Base-by-base conservation (phyloP, 352 stramenopile species). In the Aphanomyces invadans region DNA sequence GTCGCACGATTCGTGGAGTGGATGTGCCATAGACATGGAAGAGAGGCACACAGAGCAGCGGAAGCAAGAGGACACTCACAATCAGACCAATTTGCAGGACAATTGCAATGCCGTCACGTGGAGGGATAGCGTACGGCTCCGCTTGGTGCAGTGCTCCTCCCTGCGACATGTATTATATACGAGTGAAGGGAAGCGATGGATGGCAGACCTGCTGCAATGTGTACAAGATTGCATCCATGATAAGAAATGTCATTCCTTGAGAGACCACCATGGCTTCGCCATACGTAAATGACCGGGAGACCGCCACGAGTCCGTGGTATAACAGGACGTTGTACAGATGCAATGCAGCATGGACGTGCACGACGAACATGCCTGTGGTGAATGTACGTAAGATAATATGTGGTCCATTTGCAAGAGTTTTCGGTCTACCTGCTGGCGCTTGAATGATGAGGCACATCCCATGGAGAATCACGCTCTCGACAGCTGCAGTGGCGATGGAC, bases 271-370 rank as follows among this genome's bases (percentile, higher is more conserved):
- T 33, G 10, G 76, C 81, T 69, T 94, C 85, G 0, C 85, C 83
- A 31, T 90, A 52, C 1, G 81, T 94, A 54, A 94, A 90, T 10
- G 85, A 93, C 4, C 75, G 71, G 17, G 74, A 74, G 4, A 92
- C 60, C 3, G 74, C 71, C 10, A 70, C 62, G 9, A 86, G 64
- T 0, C 79, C 82, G 23, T 71, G 77, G 36, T 66, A 56, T 15
- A 90, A 63, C 17, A 83, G 66, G 62, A 64, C 4, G 32, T 71
- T 71, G 49, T 82, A 71, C 21, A 76, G 2, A 10, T 73, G 59
- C 31, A 80, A 71, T 32, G 68, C 74, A 33, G 74, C 53, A 0
- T 77, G 75, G 2, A 75, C 65, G 28, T 88, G 46, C 26, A 83
- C 39, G 59, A 76, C 74, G 4, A 71, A 71, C 52, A 49, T 68